These are phyloP conservation scores for Monilinia fructigena DNA, from an alignment of 2,329 filamentous ascomycete genomes.

Conservation along the genomic window DNA sequence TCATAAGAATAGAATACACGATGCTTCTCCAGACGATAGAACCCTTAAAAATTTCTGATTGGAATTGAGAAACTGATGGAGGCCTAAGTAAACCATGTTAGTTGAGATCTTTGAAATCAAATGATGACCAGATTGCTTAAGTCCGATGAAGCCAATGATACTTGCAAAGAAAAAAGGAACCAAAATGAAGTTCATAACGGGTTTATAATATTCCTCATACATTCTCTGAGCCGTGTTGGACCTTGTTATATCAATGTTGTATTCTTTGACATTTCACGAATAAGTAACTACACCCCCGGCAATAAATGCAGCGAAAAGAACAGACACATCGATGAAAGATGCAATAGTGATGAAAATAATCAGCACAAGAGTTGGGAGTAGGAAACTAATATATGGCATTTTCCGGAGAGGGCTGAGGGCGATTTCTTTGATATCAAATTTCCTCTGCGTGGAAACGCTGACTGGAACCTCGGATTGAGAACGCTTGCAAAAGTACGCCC, in stretches of 20 bases:
- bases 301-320: constrained; percentile 52
- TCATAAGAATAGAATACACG: constrained; percentile 71
- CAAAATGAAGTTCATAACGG: constrained; percentile 46
- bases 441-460: not conserved
- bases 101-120: not conserved
- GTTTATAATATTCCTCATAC: constrained; percentile 37
- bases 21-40: constrained; percentile 69
- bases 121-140: not conserved
- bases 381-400: constrained; percentile 28
- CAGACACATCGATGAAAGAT: constrained; percentile 49
- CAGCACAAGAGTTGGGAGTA: constrained; percentile 28
- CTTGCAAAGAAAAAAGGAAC: constrained; percentile 63
- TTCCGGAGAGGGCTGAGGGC: not conserved
- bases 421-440: not conserved
- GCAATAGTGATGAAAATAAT: constrained; percentile 33
- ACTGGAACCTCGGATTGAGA: not conserved
- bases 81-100: constrained; percentile 40
- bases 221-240: constrained; percentile 24
- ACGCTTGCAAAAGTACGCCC: constrained; percentile 12
- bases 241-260: not conserved
- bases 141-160: constrained; percentile 18
- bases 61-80: constrained; percentile 78
- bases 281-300: constrained; percentile 49
- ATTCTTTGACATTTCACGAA: constrained; percentile 41
- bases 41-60: constrained; percentile 64